Conservation (phyloP, 306 rosid genomes). For the Pterocarpus macrocarpus region DNA sequence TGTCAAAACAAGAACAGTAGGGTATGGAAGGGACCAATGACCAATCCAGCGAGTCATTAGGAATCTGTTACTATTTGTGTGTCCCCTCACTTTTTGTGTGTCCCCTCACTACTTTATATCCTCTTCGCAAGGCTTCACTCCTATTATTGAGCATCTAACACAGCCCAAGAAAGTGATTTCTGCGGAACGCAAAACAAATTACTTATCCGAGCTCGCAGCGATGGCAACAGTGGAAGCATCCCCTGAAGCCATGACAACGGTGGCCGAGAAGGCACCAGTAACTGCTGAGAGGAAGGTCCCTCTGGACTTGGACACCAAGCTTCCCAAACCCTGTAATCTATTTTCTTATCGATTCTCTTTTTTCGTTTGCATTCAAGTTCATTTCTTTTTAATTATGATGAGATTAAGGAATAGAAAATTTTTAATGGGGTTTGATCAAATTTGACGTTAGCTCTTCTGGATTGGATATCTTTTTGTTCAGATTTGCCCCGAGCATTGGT, state of each 20-base stretch:
- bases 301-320: conserved; percentile 54
- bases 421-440: conserved; percentile 37
- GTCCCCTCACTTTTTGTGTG: background rate
- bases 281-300: conserved; percentile 53
- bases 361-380: background rate
- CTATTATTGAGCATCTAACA: conserved; percentile 42
- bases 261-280: conserved; percentile 55
- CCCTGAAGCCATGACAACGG: conserved; percentile 53
- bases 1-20: background rate
- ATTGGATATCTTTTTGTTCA: conserved; percentile 16
- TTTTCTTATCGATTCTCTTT: background rate
- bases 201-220: background rate
- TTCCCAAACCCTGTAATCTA: conserved; percentile 70
- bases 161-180: background rate
- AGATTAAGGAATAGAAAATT: background rate
- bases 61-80: conserved; percentile 32
- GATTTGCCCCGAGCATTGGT: conserved; percentile 73
- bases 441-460: background rate
- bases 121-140: background rate
- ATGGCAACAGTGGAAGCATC: background rate
- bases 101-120: background rate
- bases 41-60: conserved; percentile 40
- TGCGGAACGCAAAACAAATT: background rate
- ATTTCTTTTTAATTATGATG: background rate
- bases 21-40: background rate